phyloP scores from a whole-genome alignment of 1,284 basidiomycete species.

The Dichomitus squalens region DNA sequence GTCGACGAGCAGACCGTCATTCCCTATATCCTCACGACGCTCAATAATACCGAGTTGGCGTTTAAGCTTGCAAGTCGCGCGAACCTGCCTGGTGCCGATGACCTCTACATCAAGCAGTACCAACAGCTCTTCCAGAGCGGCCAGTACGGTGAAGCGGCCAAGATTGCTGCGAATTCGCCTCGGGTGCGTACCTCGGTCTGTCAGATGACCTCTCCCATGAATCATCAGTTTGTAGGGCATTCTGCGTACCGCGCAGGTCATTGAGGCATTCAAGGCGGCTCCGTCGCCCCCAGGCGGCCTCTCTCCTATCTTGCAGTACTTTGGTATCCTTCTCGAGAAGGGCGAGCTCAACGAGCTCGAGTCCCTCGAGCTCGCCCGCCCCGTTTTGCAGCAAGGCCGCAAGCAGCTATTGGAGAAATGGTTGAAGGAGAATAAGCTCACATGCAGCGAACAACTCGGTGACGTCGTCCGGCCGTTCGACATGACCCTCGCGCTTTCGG shows the following conservation, averaged over 20 bases:
- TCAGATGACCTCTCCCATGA: background rate
- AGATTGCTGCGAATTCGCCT: constrained; percentile 97
- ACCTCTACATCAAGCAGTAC: constrained; percentile 96
- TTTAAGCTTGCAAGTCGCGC: constrained; percentile 98
- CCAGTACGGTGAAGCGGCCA: constrained; percentile 96
- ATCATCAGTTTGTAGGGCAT: constrained; percentile 69
- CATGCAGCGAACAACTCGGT: constrained; percentile 98
- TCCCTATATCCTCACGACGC: constrained; percentile 90
- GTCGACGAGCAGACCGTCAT: constrained; percentile 97
- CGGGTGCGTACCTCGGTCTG: constrained; percentile 51
- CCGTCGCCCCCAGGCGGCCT: constrained; percentile 90
- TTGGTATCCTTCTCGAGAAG: constrained; percentile 96
- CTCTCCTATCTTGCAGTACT: constrained; percentile 98
- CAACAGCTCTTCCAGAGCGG: constrained; percentile 90
- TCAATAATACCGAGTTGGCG: constrained; percentile 98
- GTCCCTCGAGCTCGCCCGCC: constrained; percentile 94
- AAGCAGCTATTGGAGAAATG: constrained; percentile 99
- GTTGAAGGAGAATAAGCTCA: constrained; percentile 99
- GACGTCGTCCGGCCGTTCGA: constrained; percentile 96
- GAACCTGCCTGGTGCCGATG: constrained; percentile 97
- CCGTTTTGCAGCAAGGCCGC: constrained; percentile 94
- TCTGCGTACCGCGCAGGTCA: constrained; percentile 92
- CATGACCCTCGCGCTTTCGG: constrained; percentile 98
- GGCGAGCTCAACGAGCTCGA: constrained; percentile 98
- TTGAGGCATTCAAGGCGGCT: constrained; percentile 97